These are phyloP conservation scores for Paramyrothecium roridum DNA, from an alignment of 2,329 filamentous ascomycete species.

Conservation along the genomic window DNA sequence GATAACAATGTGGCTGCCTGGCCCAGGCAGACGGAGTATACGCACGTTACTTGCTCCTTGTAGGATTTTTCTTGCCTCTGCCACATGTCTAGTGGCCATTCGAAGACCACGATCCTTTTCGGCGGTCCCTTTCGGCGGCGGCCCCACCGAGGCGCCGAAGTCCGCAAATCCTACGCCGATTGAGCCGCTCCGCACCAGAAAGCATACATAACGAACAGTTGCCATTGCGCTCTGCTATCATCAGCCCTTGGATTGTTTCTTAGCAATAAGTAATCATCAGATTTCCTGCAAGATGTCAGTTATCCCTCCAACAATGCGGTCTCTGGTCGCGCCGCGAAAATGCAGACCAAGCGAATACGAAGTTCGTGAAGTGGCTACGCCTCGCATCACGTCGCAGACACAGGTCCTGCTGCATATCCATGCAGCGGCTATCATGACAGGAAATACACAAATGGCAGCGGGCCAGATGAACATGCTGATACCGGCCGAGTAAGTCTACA, in stretches of 20 bases:
- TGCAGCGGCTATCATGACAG: conserved; percentile 29
- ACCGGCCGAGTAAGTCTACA: conserved; percentile 20
- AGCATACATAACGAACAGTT: too few relatives aligned
- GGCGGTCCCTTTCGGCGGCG: conserved; percentile 7
- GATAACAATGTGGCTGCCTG: too few relatives aligned
- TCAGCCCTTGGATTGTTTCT: too few relatives aligned
- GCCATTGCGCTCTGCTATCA: not conserved
- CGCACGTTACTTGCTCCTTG: too few relatives aligned
- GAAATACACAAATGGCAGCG: conserved; percentile 27
- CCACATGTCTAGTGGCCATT: too few relatives aligned
- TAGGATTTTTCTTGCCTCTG: too few relatives aligned
- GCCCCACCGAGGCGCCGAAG: conserved; percentile 5
- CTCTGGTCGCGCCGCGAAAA: conserved; percentile 36
- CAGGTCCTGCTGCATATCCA: conserved; percentile 40
- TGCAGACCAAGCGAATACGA: conserved; percentile 35
- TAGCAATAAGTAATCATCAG: too few relatives aligned
- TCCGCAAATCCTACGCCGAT: not conserved
- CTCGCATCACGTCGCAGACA: conserved; percentile 36
- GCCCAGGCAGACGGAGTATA: too few relatives aligned
- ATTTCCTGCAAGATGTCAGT: conserved; percentile 17
- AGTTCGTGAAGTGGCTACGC: conserved; percentile 38
- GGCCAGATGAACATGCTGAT: conserved; percentile 20
- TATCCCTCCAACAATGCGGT: conserved; percentile 37
- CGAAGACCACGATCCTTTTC: not conserved
- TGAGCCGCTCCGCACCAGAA: not conserved